These are phyloP conservation scores for Escovopsis sp. DNA, from an alignment of 2,329 filamentous ascomycete species.

Conservation along the genomic window DNA sequence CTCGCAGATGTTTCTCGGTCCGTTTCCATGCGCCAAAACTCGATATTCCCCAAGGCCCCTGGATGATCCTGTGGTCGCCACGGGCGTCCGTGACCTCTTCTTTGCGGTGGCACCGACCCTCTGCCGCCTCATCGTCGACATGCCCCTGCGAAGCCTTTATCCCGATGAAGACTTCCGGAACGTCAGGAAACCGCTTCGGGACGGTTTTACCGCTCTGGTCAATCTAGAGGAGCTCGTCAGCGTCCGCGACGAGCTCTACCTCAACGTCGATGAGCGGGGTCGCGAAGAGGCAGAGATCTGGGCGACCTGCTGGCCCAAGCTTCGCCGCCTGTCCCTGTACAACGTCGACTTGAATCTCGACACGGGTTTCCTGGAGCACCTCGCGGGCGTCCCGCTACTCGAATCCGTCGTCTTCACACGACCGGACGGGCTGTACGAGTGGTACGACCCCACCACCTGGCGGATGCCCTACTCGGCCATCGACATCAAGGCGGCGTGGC, in stretches of 20 bases:
- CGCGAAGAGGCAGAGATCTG: slow-evolving; percentile 6
- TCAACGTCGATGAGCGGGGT: not conserved
- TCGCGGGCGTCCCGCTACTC: slow-evolving; percentile 3
- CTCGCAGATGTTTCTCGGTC: not conserved
- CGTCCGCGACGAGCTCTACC: slow-evolving; percentile 9
- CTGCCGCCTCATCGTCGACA: slow-evolving; percentile 8
- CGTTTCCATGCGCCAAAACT: not conserved
- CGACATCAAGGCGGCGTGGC: slow-evolving; percentile 6
- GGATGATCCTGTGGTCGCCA: not conserved
- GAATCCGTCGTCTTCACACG: slow-evolving; percentile 5
- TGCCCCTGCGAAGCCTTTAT: slow-evolving; percentile 7
- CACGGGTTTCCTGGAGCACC: not conserved
- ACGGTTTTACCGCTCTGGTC: slow-evolving; percentile 8
- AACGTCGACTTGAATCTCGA: not conserved
- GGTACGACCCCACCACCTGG: not conserved
- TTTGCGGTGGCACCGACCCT: slow-evolving; percentile 1
- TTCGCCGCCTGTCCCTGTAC: slow-evolving; percentile 9
- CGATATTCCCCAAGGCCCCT: not conserved
- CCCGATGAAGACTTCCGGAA: not conserved
- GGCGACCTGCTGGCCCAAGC: slow-evolving; percentile 9
- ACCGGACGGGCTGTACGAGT: not conserved
- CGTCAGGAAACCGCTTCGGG: slow-evolving; percentile 5
- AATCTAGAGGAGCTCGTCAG: slow-evolving; percentile 13
- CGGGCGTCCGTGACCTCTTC: slow-evolving; percentile 1
- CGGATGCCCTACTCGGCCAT: not conserved